These are phyloP conservation scores for Hanseniaspora mollemarum DNA, from an alignment of 805 yeast species.

Conservation along the genomic window DNA sequence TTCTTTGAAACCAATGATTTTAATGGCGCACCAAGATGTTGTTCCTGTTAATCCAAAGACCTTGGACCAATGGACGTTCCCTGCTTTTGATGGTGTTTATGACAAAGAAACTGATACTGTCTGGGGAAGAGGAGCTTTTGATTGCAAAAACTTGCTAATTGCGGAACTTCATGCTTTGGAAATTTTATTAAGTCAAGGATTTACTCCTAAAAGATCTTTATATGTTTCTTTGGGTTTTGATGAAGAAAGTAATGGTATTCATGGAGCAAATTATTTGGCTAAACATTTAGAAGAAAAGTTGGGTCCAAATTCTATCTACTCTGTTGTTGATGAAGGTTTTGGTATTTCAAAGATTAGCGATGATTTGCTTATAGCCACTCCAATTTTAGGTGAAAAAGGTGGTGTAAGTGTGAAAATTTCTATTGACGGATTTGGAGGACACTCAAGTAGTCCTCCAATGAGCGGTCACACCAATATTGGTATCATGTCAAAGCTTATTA, in stretches of 20 bases:
- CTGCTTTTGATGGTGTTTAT: conserved; percentile 55
- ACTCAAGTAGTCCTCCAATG: conserved; percentile 62
- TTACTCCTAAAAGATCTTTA: conserved; percentile 50
- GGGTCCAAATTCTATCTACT: conserved; percentile 50
- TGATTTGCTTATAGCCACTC: conserved; percentile 38
- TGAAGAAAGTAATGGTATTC: conserved; percentile 58
- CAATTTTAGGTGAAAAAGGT: conserved; percentile 55
- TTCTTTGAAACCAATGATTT: conserved; percentile 49
- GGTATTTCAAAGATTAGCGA: conserved; percentile 32
- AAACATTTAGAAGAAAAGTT: conserved; percentile 39
- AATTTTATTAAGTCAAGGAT: conserved; percentile 39
- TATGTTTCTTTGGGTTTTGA: conserved; percentile 64
- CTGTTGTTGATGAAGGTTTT: conserved; percentile 64
- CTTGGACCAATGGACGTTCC: conserved; percentile 48
- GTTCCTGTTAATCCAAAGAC: conserved; percentile 66
- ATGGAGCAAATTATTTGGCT: conserved; percentile 47
- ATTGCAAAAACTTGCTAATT: conserved; percentile 59
- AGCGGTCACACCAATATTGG: conserved; percentile 67
- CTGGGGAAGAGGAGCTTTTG: conserved; percentile 71
- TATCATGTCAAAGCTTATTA: conserved; percentile 48
- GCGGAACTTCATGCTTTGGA: conserved; percentile 61
- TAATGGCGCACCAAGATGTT: conserved; percentile 75
- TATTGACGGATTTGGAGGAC: conserved; percentile 61
- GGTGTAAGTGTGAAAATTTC: conserved; percentile 41
- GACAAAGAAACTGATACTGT: conserved; percentile 46